Evolutionary conservation across 768 basidiomycete genomes (phyloP).

Genomic region (Hebeloma cylindrosporum): DNA sequence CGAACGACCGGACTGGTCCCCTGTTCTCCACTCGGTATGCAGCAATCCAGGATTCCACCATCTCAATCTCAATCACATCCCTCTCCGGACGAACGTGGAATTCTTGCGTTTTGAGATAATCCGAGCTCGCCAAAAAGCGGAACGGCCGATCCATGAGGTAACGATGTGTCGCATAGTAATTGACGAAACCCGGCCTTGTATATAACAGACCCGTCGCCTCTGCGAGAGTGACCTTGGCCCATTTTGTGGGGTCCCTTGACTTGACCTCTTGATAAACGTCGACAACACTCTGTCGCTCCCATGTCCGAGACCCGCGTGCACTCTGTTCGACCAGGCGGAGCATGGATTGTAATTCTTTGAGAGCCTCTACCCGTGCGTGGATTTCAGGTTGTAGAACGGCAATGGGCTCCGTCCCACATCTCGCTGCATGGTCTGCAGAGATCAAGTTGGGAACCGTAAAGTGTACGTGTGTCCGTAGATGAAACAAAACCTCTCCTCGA

Average conservation of each 20-base stretch:
- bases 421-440: slow-evolving; percentile 40
- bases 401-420: slow-evolving; percentile 43
- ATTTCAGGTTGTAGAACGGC: slow-evolving; percentile 40
- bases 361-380: slow-evolving; percentile 62
- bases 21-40: slow-evolving; percentile 12
- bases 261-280: slow-evolving; percentile 48
- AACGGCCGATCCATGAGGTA: slow-evolving; percentile 55
- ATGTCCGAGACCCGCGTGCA: slow-evolving; percentile 25
- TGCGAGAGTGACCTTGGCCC: slow-evolving; percentile 53
- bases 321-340: slow-evolving; percentile 47
- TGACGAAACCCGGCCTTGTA: slow-evolving; percentile 30
- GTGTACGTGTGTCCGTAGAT: slow-evolving; percentile 52
- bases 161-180: slow-evolving; percentile 57
- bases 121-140: slow-evolving; percentile 52
- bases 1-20: slow-evolving; percentile 13
- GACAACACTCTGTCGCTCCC: slow-evolving; percentile 21
- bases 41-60: slow-evolving; percentile 50
- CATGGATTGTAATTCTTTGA: slow-evolving; percentile 57
- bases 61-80: slow-evolving; percentile 51
- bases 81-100: slow-evolving; percentile 65
- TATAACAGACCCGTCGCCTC: slow-evolving; percentile 51
- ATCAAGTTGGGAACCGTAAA: slow-evolving; percentile 63
- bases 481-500: slow-evolving; percentile 55
- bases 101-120: slow-evolving; percentile 46
- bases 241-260: slow-evolving; percentile 46